phyloP scores from a whole-genome alignment of 257 asterid species.

The Cynanchum wilfordii region DNA sequence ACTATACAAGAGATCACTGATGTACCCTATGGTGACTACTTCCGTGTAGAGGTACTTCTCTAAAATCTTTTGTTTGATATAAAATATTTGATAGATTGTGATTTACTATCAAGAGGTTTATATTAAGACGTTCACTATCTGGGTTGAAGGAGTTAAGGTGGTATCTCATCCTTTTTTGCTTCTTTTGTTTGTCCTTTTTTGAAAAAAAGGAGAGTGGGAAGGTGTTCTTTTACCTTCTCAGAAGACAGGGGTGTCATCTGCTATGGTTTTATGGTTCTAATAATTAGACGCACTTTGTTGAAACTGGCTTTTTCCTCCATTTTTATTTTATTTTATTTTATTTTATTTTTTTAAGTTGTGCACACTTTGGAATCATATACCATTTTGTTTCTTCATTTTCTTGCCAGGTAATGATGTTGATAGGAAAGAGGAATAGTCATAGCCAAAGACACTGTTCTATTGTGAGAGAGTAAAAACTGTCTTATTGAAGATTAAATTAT shows the following conservation, averaged over 20 bases:
- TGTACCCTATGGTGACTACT: constrained; percentile 93
- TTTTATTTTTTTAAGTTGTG: background rate
- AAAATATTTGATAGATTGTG: background rate
- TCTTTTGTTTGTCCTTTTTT: no score
- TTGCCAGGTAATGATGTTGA: no score
- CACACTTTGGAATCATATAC: background rate
- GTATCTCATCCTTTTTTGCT: background rate
- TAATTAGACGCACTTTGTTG: background rate
- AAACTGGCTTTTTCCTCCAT: background rate
- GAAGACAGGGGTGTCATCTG: background rate
- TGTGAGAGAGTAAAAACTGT: background rate
- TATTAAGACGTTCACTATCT: background rate
- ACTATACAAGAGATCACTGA: constrained; percentile 77
- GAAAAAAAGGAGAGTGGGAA: background rate
- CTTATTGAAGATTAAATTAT: background rate
- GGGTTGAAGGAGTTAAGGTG: background rate
- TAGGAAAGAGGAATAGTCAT: no score
- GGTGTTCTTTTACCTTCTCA: background rate
- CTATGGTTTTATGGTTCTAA: background rate
- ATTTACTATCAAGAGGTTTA: background rate
- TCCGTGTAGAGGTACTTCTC: constrained; percentile 78
- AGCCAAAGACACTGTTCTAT: no score
- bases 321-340: no score
- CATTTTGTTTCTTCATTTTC: no score
- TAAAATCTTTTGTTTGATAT: constrained; percentile 4